These are phyloP conservation scores for Phytophthora europaea DNA, from an alignment of 352 stramenopile genomes.

Conservation along the genomic window DNA sequence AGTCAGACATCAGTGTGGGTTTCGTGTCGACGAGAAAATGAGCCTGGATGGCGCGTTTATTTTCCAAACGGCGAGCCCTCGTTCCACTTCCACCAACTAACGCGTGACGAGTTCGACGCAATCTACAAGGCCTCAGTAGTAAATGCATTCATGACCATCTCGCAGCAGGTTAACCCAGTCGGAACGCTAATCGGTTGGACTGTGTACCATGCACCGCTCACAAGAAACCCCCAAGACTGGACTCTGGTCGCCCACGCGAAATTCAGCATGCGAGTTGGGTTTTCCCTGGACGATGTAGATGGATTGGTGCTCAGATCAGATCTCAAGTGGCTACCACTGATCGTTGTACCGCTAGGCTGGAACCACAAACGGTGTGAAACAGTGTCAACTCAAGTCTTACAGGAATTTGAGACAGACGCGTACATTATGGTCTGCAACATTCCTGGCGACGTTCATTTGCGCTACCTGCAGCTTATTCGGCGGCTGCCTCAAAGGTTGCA, in stretches of 20 bases:
- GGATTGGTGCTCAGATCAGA: neutral
- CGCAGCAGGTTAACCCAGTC: neutral
- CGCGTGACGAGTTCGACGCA: neutral
- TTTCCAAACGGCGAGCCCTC: constrained; percentile 22
- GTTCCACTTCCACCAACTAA: constrained; percentile 11
- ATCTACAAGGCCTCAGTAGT: neutral
- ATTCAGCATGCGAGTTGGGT: neutral
- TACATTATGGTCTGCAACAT: constrained; percentile 7
- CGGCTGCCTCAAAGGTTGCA: neutral
- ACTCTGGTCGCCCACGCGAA: neutral
- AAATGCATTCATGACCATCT: neutral
- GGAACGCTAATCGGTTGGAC: constrained; percentile 3
- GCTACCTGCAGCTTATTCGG: neutral
- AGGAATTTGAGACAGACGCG: neutral
- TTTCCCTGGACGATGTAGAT: neutral
- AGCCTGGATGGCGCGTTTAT: constrained; percentile 11
- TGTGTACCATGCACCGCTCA: neutral
- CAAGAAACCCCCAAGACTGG: neutral
- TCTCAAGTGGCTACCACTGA: neutral
- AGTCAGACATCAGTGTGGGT: constrained; percentile 4
- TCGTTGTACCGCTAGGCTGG: neutral
- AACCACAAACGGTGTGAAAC: neutral
- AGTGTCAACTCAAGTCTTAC: neutral
- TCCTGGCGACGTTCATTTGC: neutral
- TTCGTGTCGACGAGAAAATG: neutral